Conservation (phyloP, 768 basidiomycete species). For the Boletus bicolor region DNA sequence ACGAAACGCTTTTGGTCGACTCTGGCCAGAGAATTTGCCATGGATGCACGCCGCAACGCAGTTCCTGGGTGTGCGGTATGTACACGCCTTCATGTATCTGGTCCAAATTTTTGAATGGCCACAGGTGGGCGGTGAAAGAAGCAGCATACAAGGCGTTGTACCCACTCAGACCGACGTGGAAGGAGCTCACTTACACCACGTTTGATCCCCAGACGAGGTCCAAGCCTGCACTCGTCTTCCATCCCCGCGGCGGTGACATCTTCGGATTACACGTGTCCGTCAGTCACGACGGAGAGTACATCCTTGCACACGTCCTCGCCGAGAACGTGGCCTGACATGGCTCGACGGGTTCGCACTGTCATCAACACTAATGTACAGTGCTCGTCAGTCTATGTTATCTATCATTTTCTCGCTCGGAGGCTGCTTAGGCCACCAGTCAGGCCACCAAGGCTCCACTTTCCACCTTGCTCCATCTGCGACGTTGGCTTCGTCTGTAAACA, state of each 20-base stretch:
- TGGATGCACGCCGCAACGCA: conserved; percentile 24
- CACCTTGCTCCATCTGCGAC: conserved; percentile 24
- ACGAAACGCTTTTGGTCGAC: conserved; percentile 34
- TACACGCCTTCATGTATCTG: not conserved
- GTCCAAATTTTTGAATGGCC: not conserved
- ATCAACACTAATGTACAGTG: conserved; percentile 2
- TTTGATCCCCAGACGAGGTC: conserved; percentile 33
- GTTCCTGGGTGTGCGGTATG: conserved; percentile 73
- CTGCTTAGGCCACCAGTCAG: conserved; percentile 56
- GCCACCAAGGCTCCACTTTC: conserved; percentile 65
- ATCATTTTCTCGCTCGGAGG: conserved; percentile 15
- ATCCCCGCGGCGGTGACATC: not conserved
- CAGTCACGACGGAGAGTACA: conserved; percentile 81
- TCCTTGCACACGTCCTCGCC: conserved; percentile 63
- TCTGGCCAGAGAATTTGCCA: conserved; percentile 7
- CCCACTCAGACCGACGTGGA: conserved; percentile 69
- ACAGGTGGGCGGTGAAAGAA: conserved; percentile 82
- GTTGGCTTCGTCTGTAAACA: conserved; percentile 12
- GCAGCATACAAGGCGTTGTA: conserved; percentile 84
- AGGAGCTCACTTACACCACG: conserved; percentile 56
- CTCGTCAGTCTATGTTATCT: conserved; percentile 20
- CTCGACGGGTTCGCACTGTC: not conserved
- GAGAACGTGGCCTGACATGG: conserved; percentile 33
- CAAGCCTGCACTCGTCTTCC: conserved; percentile 42
- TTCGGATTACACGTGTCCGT: conserved; percentile 59